These are phyloP conservation scores for Vitis hybrid DNA, from an alignment of 177 flowering plant genomes.

Conservation along the genomic window DNA sequence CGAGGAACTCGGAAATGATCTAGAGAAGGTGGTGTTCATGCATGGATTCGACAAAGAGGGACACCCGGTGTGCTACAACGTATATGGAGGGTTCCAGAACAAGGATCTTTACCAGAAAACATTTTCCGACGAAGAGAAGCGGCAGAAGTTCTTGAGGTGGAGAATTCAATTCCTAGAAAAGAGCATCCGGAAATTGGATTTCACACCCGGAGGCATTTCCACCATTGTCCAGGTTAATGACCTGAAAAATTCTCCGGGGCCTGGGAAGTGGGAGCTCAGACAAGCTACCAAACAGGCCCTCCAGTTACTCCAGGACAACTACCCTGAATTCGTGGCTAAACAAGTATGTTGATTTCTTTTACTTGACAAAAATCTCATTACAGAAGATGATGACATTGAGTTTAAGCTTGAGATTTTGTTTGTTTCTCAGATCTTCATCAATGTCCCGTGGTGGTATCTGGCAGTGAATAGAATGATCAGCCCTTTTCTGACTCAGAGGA, in stretches of 20 bases:
- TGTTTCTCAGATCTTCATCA: constrained; percentile 23
- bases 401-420: too few relatives aligned
- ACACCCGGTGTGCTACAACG: constrained; percentile 38
- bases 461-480: constrained; percentile 25
- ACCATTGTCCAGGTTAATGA: constrained; percentile 32
- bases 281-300: constrained; percentile 30
- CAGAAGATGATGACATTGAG: too few relatives aligned
- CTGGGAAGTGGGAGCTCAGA: constrained; percentile 21
- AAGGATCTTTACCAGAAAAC: constrained; percentile 26
- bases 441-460: constrained; percentile 37
- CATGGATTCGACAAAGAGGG: constrained; percentile 29
- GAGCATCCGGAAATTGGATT: constrained; percentile 28
- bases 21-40: constrained; percentile 33
- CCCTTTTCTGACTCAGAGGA: constrained; percentile 31
- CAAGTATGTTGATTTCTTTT: constrained; percentile 11
- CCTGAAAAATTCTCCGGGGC: constrained; percentile 28
- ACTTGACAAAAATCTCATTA: too few relatives aligned
- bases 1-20: constrained; percentile 17
- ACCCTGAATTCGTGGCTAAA: constrained; percentile 32
- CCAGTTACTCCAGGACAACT: constrained; percentile 28
- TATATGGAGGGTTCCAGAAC: constrained; percentile 30
- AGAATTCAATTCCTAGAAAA: constrained; percentile 30
- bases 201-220: constrained; percentile 23
- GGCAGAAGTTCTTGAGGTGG: constrained; percentile 28
- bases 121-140: constrained; percentile 34